These are phyloP conservation scores for Tolypocladium ophioglossoides DNA, from an alignment of 2,329 filamentous ascomycete genomes.

Conservation along the genomic window DNA sequence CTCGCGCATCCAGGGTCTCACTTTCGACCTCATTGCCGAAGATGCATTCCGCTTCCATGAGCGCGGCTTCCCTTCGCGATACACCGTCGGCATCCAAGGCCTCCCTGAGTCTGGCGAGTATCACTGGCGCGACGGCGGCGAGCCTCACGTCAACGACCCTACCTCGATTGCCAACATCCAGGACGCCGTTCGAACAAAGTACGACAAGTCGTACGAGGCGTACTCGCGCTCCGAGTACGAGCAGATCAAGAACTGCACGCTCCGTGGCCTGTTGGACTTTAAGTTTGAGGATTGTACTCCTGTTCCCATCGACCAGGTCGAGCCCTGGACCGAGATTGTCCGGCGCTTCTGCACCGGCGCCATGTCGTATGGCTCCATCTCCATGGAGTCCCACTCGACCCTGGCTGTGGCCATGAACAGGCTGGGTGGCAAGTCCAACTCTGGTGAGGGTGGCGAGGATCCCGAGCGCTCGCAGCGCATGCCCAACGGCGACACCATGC, in stretches of 20 bases:
- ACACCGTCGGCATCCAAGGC: conserved; percentile 66
- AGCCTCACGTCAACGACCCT: conserved; percentile 91
- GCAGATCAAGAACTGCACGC: conserved; percentile 91
- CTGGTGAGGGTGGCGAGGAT: conserved; percentile 93
- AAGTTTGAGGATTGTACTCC: conserved; percentile 79
- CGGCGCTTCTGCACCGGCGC: conserved; percentile 93
- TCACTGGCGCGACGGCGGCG: conserved; percentile 94
- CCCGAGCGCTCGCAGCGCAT: conserved; percentile 78
- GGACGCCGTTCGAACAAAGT: conserved; percentile 92
- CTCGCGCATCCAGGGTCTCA: conserved; percentile 87
- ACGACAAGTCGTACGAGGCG: conserved; percentile 96
- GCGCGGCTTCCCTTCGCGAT: conserved; percentile 75
- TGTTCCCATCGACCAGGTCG: conserved; percentile 91
- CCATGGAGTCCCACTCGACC: conserved; percentile 96
- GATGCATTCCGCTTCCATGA: conserved; percentile 94
- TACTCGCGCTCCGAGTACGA: conserved; percentile 91
- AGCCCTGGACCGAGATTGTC: conserved; percentile 97
- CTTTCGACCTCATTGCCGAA: conserved; percentile 86
- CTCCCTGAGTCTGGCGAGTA: conserved; percentile 92
- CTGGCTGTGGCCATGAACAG: conserved; percentile 95
- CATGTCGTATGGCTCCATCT: conserved; percentile 98
- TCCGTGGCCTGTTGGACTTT: conserved; percentile 90
- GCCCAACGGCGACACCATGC: conserved; percentile 92
- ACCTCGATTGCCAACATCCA: conserved; percentile 94
- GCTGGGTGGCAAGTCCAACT: conserved; percentile 93